Evolutionary conservation across 805 yeast species (phyloP), one percentile per base, ranked within the genome.

Genomic region (Kodamaea kakaduensis): DNA sequence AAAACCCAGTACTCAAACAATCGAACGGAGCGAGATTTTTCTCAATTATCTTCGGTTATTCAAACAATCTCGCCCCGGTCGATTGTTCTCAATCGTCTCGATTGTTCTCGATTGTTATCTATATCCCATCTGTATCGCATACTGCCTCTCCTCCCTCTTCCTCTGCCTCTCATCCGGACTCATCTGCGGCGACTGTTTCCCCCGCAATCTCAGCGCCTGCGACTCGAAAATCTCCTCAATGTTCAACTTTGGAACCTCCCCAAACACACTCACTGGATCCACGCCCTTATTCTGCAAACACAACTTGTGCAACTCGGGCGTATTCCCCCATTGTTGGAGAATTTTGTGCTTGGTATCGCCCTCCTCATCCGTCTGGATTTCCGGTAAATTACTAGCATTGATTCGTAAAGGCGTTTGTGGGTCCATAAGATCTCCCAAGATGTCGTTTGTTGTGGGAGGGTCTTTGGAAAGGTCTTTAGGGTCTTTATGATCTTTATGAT

Each of bases 231-330:
- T 75, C 43, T 79, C 86, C 35, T 78, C 85, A 61, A 81, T 77
- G 34, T 78, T 73, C 39, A 84, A 60, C 2, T 78, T 78, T 0
- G 84, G 82, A 20, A 83, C 73, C 5, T 84, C 81, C 0, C 95
- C 95, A 60, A 87, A 85, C 1, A 86, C 73, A 13, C 67, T 53
- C 42, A 69, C 77, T 0, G 93, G 89, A 49, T 86, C 81, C 41
- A 81, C 60, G 41, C 55, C 50, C 25, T 47, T 50, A 36, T 56
- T 58, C 30, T 54, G 53, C 32, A 48, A 41, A 20, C 62, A 46
- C 9, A 52, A 42, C 31, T 44, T 43, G 9, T 56, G 51, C 8
- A 67, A 43, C 34, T 62, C 62, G 0, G 69, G 66, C 0, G 69
- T 54, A 28, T 51, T 56, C 0, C 70, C 71, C 72, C 72, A 67